Evolutionary conservation across 2,329 filamentous ascomycete species (phyloP), one percentile per base, ranked within the genome.

Genomic region (Westerdykella aurantiaca): DNA sequence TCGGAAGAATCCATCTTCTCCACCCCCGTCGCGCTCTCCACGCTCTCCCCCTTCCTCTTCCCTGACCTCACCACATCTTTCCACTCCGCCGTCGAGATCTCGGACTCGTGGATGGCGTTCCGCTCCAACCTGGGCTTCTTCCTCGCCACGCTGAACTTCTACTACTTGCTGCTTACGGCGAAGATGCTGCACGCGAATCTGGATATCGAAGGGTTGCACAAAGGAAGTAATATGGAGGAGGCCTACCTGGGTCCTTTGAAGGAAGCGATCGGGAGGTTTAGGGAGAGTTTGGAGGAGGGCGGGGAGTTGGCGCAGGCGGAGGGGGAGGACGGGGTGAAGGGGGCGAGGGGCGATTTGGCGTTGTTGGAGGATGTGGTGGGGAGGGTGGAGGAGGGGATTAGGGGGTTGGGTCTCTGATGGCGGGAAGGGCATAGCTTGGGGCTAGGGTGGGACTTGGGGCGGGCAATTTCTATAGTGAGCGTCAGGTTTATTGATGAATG

Each of bases 141-240:
- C 48, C 73, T 81, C 18, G 72, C 77, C 1, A 70, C 72, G 0
- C 66, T 82, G 25, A 82, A 77, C 49, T 72, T 82, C n/a, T 75
- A 81, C 52, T 80, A 78, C 53, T 61, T 81, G 0, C 64, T 82
- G 1, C 63, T 80, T 2, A 71, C 70, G 1, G 77, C 77, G 0
- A 56, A 67, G 11, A 64, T 70, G 13, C 61, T 81, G 1, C 72
- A 75, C 25, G 56, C 69, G 16, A 57, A 58, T 1, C 63, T 82
- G 1, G 70, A 73, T 29, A 68, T 81, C 2, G 57, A 56, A 5
- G 63, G 68, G n/a, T 42, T 75, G 34, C 69, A 72, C 50, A 60
- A 52, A 11, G 61, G 62, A 23, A 63, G 60, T 16, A 62, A 69
- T 33, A 56, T 74, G n/a, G 63, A 67, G 5, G 63, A 63, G 2